phyloP scores from a whole-genome alignment of 106 monocot species.

The Allium cepa region DNA sequence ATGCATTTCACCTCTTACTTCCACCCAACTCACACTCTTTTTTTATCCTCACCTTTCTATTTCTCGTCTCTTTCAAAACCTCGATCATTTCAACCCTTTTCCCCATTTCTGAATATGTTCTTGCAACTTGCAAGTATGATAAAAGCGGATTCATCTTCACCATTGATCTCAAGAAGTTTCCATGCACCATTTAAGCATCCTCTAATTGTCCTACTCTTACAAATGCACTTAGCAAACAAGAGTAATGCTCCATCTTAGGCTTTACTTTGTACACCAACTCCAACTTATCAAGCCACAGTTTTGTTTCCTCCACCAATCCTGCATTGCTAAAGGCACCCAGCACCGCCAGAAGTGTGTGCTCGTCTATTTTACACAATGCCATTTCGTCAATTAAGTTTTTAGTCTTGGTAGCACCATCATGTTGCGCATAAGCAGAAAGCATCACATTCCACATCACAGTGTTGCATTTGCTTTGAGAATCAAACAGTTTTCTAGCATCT shows the following conservation, averaged over 20 bases:
- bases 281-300: constrained; percentile 37
- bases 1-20: constrained; percentile 46
- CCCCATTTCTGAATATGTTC: constrained; percentile 25
- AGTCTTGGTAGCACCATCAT: constrained; percentile 18
- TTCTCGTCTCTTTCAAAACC: constrained; percentile 36
- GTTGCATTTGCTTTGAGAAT: constrained; percentile 5
- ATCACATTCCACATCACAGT: constrained; percentile 37
- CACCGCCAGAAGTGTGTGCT: constrained; percentile 32
- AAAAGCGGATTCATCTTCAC: constrained; percentile 48
- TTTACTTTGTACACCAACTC: constrained; percentile 8
- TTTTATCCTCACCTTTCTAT: constrained; percentile 39
- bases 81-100: constrained; percentile 16
- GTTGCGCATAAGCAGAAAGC: constrained; percentile 40
- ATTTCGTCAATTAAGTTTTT: constrained; percentile 27
- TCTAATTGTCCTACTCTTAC: constrained; percentile 33
- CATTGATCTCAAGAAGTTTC: constrained; percentile 35
- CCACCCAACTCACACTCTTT: constrained; percentile 59
- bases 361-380: constrained; percentile 15
- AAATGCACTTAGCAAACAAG: constrained; percentile 51
- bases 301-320: constrained; percentile 23
- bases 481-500: constrained; percentile 25
- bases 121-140: constrained; percentile 53
- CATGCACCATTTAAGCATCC: constrained; percentile 34
- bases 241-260: constrained; percentile 47
- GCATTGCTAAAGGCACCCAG: constrained; percentile 45